Conservation (phyloP, 306 rosid genomes). For the Gastrolobium villosum region DNA sequence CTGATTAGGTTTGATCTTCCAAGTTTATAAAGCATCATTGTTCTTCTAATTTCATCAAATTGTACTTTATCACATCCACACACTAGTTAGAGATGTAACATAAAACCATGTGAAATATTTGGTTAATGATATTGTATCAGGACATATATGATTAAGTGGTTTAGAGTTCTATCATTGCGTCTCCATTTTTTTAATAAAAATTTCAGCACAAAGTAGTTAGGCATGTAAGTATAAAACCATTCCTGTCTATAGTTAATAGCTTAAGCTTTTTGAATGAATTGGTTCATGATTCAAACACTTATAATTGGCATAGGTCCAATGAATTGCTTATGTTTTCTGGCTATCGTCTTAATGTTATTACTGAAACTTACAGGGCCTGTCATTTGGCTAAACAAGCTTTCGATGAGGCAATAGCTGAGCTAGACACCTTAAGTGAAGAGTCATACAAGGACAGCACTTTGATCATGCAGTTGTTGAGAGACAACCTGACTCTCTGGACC, state of each 20-base stretch:
- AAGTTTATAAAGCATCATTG: neutral
- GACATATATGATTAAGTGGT: no score
- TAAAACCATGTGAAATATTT: no score
- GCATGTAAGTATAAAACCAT: no score
- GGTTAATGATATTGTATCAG: no score
- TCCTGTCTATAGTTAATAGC: no score
- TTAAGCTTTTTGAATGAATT: no score
- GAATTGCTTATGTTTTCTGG: conserved; percentile 24
- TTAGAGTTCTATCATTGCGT: no score
- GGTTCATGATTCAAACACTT: neutral
- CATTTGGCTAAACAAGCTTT: conserved; percentile 97
- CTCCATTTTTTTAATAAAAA: no score
- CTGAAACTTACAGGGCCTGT: conserved; percentile 80
- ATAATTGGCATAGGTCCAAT: conserved; percentile 16
- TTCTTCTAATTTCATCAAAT: no score
- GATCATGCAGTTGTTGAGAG: conserved; percentile 97
- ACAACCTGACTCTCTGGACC: conserved; percentile 97
- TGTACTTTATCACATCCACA: conserved; percentile 3
- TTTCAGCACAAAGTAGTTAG: no score
- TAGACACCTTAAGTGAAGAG: conserved; percentile 95
- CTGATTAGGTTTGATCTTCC: conserved; percentile 3
- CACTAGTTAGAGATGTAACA: no score
- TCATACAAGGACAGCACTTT: conserved; percentile 98
- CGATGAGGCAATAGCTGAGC: conserved; percentile 95
- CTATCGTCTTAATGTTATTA: conserved; percentile 23